Base-by-base conservation (phyloP, 2,329 filamentous ascomycete genomes). In the Pezicula neosporulosa region DNA sequence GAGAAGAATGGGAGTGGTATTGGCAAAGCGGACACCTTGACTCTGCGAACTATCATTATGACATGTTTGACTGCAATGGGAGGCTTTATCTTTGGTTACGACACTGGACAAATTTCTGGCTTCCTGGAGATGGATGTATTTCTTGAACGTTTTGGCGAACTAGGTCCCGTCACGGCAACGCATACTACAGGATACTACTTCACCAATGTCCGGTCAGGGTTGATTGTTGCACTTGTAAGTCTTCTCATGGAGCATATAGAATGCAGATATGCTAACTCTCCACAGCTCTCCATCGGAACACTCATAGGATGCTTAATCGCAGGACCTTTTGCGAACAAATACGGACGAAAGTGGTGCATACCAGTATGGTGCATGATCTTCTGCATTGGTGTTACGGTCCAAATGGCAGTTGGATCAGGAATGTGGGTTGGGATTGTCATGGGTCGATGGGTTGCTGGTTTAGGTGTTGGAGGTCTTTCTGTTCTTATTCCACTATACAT, bases 241-340 rank as follows among this genome's bases (percentile, higher is more conserved):
- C 19, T 37, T 42, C 39, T 41, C 10, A 44, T 72, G 80, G 48
- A 81, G 81, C 12, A 77, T 76, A 21, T 64, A 83, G 36, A 57
- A 82, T 39, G 80, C 80, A 44, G 75, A 78, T 42, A 65, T 83
- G 10, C 58, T 76, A 39, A 73, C 76, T 10, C 80, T 77, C 10
- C 67, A 58, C 78, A 77, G 57, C 79, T 93, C 45, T 93, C 89
- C 30, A 82, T 66, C 65, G 87, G 87, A 71, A 92, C 89, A 58
- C 90, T 93, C 75, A 86, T 91, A 54, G 89, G 89, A 66, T 85
- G 81, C 47, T 66, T 93, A 59, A 82, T 89, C 56, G 89, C 86
- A 50, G 89, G 88, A 74, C 83, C 82, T n/a, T 69, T 88, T 24
- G 80, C 85, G 24, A 84, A 88, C 56, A 69, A 69, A 6, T 73